Percentiles rank a stretch among this genome's conserved stretches.
Conservation (phyloP, 1,284 basidiomycete species). For the Ceratobasidium sp. region DNA sequence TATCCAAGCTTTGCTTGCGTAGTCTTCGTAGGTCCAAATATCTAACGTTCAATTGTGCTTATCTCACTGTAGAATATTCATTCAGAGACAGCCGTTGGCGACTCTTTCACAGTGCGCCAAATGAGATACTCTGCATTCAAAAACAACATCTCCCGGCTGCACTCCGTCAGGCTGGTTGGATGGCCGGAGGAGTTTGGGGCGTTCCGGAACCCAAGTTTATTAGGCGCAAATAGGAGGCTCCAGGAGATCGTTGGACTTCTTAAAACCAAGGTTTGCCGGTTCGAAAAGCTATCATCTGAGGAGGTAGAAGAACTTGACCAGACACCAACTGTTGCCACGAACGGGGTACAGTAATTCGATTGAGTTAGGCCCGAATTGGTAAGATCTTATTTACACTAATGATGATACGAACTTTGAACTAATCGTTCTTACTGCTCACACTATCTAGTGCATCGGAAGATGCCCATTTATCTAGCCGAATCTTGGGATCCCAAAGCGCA, state of each 20-base stretch:
- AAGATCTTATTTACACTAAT: too few relatives aligned
- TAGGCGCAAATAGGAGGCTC: background rate
- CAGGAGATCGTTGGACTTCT: background rate
- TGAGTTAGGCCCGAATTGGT: too few relatives aligned
- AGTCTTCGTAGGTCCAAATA: background rate
- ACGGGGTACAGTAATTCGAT: too few relatives aligned
- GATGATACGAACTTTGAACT: too few relatives aligned
- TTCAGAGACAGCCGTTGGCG: background rate
- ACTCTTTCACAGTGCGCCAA: background rate
- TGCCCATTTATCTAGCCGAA: too few relatives aligned
- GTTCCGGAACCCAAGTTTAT: background rate
- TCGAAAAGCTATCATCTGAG: background rate
- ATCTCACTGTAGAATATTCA: background rate
- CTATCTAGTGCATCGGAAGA: too few relatives aligned
- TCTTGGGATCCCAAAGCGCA: too few relatives aligned
- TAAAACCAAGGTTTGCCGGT: background rate
- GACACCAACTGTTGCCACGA: background rate
- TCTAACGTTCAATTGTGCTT: background rate
- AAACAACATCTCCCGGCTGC: background rate
- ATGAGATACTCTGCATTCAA: conserved; percentile 2
- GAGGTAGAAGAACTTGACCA: background rate
- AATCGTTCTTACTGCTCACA: too few relatives aligned
- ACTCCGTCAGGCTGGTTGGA: background rate
- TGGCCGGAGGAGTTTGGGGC: background rate
- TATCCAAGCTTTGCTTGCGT: background rate